These are phyloP conservation scores for Hypoxylon lienhwacheense DNA, from an alignment of 495 filamentous ascomycete genomes.

Conservation along the genomic window DNA sequence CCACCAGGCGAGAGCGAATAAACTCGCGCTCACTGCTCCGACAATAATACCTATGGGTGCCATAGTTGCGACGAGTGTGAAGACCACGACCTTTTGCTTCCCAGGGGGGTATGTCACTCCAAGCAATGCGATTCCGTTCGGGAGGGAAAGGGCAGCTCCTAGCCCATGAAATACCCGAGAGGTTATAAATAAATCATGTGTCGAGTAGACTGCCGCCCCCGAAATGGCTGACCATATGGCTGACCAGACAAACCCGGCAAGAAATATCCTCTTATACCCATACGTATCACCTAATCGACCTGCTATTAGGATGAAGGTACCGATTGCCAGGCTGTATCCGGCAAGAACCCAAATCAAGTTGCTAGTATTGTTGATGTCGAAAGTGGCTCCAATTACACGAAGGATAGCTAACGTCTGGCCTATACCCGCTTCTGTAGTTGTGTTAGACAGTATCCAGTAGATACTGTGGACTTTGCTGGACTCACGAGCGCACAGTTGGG, in stretches of 20 bases:
- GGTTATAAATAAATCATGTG: constrained; percentile 48
- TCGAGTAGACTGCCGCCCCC: constrained; percentile 49
- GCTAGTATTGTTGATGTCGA: constrained; percentile 45
- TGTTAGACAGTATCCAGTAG: constrained; percentile 51
- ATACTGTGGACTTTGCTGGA: background rate
- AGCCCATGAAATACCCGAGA: constrained; percentile 56
- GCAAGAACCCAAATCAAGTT: constrained; percentile 53
- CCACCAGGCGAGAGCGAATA: constrained; percentile 60
- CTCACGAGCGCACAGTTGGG: constrained; percentile 38
- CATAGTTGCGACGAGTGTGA: constrained; percentile 54
- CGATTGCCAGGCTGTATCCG: constrained; percentile 59
- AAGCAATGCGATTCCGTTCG: constrained; percentile 54
- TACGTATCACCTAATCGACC: constrained; percentile 66
- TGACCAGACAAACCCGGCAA: constrained; percentile 65
- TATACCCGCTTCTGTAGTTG: constrained; percentile 53
- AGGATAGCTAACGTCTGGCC: constrained; percentile 36
- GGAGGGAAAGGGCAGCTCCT: constrained; percentile 55
- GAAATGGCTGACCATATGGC: constrained; percentile 61
- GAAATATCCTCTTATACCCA: constrained; percentile 64
- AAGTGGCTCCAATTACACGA: constrained; percentile 30
- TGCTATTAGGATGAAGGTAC: constrained; percentile 61
- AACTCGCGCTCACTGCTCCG: constrained; percentile 51
- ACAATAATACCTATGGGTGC: constrained; percentile 52
- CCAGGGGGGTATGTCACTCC: constrained; percentile 49
- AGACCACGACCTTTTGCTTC: constrained; percentile 53